phyloP scores from a whole-genome alignment of 352 stramenopile genomes.

The Nothophytophthora sp. region DNA sequence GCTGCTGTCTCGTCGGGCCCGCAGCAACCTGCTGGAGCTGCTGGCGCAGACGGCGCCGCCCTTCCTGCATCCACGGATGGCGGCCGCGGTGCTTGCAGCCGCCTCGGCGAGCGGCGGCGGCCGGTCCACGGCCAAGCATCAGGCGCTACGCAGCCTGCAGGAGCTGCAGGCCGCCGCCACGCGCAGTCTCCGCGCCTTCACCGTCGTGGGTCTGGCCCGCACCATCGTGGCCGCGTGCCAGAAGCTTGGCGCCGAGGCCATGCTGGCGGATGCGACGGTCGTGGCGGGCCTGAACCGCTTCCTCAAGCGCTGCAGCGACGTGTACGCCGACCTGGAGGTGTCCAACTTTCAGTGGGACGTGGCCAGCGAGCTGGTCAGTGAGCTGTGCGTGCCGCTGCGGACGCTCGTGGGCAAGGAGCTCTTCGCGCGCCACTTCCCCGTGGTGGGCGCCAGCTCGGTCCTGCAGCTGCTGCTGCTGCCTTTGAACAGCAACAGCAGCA shows the following conservation, averaged over 20 bases:
- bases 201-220: slow-evolving; percentile 56
- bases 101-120: slow-evolving; percentile 38
- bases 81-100: slow-evolving; percentile 51
- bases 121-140: slow-evolving; percentile 36
- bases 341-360: slow-evolving; percentile 82
- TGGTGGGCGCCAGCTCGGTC: slow-evolving; percentile 60
- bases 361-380: slow-evolving; percentile 69
- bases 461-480: slow-evolving; percentile 68
- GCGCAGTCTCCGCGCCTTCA: slow-evolving; percentile 61
- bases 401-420: slow-evolving; percentile 48
- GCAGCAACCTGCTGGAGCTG: slow-evolving; percentile 47
- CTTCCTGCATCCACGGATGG: slow-evolving; percentile 64
- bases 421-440: slow-evolving; percentile 55
- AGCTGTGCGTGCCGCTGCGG: slow-evolving; percentile 65
- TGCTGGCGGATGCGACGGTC: slow-evolving; percentile 32
- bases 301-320: slow-evolving; percentile 59
- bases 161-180: slow-evolving; percentile 53
- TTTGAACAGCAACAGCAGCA: too few relatives aligned
- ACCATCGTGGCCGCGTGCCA: slow-evolving; percentile 67
- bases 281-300: slow-evolving; percentile 62
- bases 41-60: slow-evolving; percentile 57
- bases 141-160: slow-evolving; percentile 43
- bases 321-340: slow-evolving; percentile 76
- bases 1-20: slow-evolving; percentile 49
- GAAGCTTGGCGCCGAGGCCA: slow-evolving; percentile 56